Percentiles rank a stretch among this genome's conserved stretches.
These are phyloP conservation scores for Paecilomyces sp. DNA, from an alignment of 2,329 filamentous ascomycete species.

Conservation along the genomic window DNA sequence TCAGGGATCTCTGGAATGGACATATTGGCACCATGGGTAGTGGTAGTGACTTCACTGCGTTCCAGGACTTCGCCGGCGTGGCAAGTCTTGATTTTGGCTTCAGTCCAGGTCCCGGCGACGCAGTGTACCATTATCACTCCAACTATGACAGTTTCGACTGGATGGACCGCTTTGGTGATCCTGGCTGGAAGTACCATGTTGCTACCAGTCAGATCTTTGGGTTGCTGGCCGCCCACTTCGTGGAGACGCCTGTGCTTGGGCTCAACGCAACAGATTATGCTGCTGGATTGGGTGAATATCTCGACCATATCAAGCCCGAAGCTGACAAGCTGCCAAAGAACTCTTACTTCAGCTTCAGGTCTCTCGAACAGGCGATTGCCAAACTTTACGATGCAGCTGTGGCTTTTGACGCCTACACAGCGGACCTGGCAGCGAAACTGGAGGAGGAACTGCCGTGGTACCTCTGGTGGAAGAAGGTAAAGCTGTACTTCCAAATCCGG, in stretches of 20 bases:
- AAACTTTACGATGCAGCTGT: constrained; percentile 43
- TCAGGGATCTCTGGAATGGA: constrained; percentile 61
- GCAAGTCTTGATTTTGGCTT: constrained; percentile 61
- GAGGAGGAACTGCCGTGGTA: constrained; percentile 64
- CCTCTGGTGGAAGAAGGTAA: constrained; percentile 62
- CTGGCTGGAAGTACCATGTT: constrained; percentile 51
- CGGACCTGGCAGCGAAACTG: constrained; percentile 41
- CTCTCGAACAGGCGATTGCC: constrained; percentile 43
- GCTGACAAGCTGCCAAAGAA: constrained; percentile 17
- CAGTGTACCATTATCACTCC: constrained; percentile 67
- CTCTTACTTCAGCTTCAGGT: constrained; percentile 32
- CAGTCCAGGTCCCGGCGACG: constrained; percentile 31
- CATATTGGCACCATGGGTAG: constrained; percentile 60
- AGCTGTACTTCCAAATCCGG: constrained; percentile 57
- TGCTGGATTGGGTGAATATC: constrained; percentile 42
- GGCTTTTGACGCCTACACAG: constrained; percentile 46
- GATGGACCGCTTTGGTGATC: constrained; percentile 74
- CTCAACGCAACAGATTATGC: constrained; percentile 62
- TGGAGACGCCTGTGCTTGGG: constrained; percentile 55
- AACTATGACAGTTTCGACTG: constrained; percentile 81
- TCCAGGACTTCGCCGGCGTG: constrained; percentile 65
- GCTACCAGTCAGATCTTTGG: constrained; percentile 61
- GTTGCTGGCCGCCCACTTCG: constrained; percentile 54
- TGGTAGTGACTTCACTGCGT: constrained; percentile 68
- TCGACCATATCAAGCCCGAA: constrained; percentile 24